Evolutionary conservation across 1,284 basidiomycete species (phyloP).

Genomic region (Sporisorium iseilematis-ciliati): DNA sequence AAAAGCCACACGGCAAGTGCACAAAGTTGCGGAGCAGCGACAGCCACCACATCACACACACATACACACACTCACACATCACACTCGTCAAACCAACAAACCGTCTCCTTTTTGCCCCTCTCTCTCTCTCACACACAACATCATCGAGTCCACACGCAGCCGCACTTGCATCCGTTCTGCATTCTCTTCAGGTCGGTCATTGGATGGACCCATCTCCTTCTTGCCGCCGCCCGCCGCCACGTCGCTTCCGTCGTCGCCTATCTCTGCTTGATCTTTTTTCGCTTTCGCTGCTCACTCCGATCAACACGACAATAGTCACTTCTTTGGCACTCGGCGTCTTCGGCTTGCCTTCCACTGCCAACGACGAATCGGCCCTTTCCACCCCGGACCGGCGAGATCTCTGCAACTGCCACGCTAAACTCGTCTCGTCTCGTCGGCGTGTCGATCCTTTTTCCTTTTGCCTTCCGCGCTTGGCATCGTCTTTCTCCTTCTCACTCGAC

Average conservation of each 20-base stretch:
- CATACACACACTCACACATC: neutral
- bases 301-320: neutral
- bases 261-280: constrained; percentile 11
- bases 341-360: constrained; percentile 12
- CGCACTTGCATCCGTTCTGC: too few relatives aligned
- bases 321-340: constrained; percentile 20
- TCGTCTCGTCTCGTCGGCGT: neutral
- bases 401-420: neutral
- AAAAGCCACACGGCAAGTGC: neutral
- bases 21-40: neutral
- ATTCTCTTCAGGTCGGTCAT: neutral
- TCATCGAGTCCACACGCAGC: neutral
- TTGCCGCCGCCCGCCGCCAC: neutral
- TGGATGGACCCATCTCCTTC: neutral
- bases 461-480: neutral
- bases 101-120: neutral
- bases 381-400: constrained; percentile 10
- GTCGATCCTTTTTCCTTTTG: constrained; percentile 1
- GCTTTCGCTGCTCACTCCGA: neutral
- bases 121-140: neutral
- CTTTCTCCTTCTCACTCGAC: neutral
- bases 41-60: neutral
- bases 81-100: neutral
- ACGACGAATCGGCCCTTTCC: constrained; percentile 10
- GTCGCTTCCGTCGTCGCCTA: constrained; percentile 14